Base-by-base conservation (phyloP, 352 stramenopile genomes). In the Pythium rhizo-oryzae region DNA sequence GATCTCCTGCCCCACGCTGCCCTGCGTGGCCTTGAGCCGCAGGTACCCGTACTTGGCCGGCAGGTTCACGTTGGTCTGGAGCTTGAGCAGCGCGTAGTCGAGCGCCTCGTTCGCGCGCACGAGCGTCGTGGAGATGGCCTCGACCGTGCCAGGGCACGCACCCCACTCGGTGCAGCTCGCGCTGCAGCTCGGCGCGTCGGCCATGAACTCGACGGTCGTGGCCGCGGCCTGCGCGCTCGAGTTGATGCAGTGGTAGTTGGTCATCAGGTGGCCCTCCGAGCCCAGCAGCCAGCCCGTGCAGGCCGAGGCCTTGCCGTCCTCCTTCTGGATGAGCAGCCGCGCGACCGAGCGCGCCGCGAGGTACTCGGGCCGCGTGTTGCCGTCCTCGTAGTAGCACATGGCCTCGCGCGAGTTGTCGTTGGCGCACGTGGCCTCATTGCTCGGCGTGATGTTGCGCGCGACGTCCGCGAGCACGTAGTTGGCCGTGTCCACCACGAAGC, bases 161-260 rank as follows among this genome's bases (percentile, higher is more conserved):
- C 75, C 77, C 73, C 74, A 85, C 1, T 52, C 65, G 5, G 16
- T 37, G 28, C 81, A 90, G 35, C 53, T 78, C 21, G 71, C 66
- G 13, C 59, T 75, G 57, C 83, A 91, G 3, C 59, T 63, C 15
- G 21, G 23, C 0, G 70, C 78, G 57, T 90, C 74, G 7, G 82
- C 82, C 71, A 88, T 81, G 65, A 93, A 91, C 67, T 93, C 82
- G 24, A 90, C 77, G 0, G 70, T 86, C 11, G 76, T 82, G 21
- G 47, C 58, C 2, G 43, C 53, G 0, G 85, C 82, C 18, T 91
- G 78, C 12, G 51, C 56, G 15, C 78, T 65, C 0, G 67, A 74
- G 25, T 77, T 70, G n/a, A 90, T 71, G 71, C 85, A 91, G 68
- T 93, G 85, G 59, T 90, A 75, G 66, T 93, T 93, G 13, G 85